Conservation (phyloP, 2,329 filamentous ascomycete genomes). For the Myrmaecium sp. region DNA sequence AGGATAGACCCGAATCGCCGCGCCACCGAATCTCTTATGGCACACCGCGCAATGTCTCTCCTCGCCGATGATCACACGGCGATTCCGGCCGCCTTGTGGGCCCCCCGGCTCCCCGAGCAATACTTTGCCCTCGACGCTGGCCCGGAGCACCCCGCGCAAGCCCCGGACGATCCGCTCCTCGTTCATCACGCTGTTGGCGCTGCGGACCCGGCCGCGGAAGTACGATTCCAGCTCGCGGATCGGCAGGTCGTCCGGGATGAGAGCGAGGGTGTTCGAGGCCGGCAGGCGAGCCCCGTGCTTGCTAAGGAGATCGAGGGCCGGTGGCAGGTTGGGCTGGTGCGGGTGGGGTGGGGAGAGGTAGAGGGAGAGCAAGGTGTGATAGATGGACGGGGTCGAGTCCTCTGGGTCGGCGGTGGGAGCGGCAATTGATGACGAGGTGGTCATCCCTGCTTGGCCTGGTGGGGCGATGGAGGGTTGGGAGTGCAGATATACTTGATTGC, state of each 20-base stretch:
- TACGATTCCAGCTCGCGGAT: slow-evolving; percentile 72
- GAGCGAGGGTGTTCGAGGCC: slow-evolving; percentile 64
- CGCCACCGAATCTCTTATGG: slow-evolving; percentile 80
- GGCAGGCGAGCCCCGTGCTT: slow-evolving; percentile 85
- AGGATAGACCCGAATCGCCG: slow-evolving; percentile 77
- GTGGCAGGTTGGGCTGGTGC: slow-evolving; percentile 53
- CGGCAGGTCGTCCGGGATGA: slow-evolving; percentile 69
- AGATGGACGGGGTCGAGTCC: slow-evolving; percentile 57
- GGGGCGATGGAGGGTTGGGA: slow-evolving; percentile 5
- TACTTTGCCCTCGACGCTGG: slow-evolving; percentile 57
- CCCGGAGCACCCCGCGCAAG: slow-evolving; percentile 60
- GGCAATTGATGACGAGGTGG: slow-evolving; percentile 3
- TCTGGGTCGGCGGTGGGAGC: slow-evolving; percentile 30
- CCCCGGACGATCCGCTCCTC: slow-evolving; percentile 62
- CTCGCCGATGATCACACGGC: slow-evolving; percentile 66
- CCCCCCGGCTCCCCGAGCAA: slow-evolving; percentile 54
- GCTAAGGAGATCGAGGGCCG: slow-evolving; percentile 74
- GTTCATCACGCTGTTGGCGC: slow-evolving; percentile 66
- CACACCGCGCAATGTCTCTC: slow-evolving; percentile 85
- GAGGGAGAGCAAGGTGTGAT: slow-evolving; percentile 75
- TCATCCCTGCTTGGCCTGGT: too few species aligned
- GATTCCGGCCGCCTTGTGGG: slow-evolving; percentile 39
- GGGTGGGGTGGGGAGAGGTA: slow-evolving; percentile 70
- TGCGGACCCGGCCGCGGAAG: slow-evolving; percentile 78
- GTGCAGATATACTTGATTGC: slow-evolving; percentile 65